Evolutionary conservation across 139 green algal genomes (phyloP).

Genomic region (Yamagishiella unicocca): DNA sequence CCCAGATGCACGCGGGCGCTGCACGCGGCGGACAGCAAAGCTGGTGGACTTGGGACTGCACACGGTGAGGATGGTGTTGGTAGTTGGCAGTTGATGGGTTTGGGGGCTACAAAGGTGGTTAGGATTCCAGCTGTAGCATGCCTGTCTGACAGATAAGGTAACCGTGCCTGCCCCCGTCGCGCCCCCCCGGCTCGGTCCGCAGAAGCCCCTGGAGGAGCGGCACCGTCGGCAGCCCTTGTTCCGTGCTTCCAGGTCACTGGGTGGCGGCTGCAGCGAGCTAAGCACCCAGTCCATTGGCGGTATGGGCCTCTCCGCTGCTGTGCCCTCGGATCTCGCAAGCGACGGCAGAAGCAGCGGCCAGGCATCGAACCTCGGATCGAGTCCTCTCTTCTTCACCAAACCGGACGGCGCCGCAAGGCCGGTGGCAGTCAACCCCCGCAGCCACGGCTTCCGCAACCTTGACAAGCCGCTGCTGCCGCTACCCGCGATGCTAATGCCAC

Average conservation of each 20-base stretch:
- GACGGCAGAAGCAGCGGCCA: too few species aligned
- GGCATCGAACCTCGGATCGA: too few species aligned
- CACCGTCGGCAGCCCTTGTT: neutral
- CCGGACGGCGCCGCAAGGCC: too few species aligned
- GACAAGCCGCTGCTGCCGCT: neutral
- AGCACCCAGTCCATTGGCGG: too few species aligned
- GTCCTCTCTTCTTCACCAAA: too few species aligned
- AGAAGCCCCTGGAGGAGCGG: neutral
- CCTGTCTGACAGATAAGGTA: too few species aligned
- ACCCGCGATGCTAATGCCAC: neutral
- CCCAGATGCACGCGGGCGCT: neutral
- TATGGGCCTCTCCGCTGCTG: too few species aligned
- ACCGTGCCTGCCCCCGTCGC: too few species aligned
- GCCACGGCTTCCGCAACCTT: neutral
- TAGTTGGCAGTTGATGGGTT: too few species aligned
- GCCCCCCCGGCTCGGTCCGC: neutral
- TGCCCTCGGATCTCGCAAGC: too few species aligned
- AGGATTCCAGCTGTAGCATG: neutral
- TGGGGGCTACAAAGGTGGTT: neutral
- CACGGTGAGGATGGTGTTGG: conserved; percentile 6
- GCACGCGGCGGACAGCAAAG: neutral
- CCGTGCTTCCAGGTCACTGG: neutral
- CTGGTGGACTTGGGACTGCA: conserved; percentile 10
- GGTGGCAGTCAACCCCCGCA: too few species aligned
- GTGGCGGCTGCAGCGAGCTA: neutral